Evolutionary conservation across 1,284 basidiomycete genomes (phyloP), one percentile per base, ranked within the genome.

Genomic region (Schizophyllum commune): DNA sequence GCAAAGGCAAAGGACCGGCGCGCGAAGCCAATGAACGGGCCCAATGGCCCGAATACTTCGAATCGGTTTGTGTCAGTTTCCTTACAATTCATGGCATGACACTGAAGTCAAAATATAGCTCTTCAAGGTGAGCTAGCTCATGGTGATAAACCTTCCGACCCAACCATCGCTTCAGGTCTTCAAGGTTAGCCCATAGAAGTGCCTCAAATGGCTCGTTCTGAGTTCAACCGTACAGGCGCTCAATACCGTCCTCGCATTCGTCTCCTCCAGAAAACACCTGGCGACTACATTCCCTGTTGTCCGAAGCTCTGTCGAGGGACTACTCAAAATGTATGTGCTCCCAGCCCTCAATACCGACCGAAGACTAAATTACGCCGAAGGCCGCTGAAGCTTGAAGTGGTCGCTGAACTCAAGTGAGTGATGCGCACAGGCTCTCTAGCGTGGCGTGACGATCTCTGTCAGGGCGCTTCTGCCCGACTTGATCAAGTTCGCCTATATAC

Each of bases 171-270:
- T 52, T 17, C 51, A 52, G 51, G 20, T 52, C 20, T 52, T 17
- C 51, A 52, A 52, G 51, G 51, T 52, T 52, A 5, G 51, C 7
- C 51, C 51, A 3, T 52, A 20, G 20, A 20, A 52, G 15, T 52
- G 51, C 15, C 51, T 52, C 20, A 17, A 52, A 20, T 17, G 15
- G 51, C 17, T 17, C 20, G 7, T 52, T 7, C 51, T 52, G 7
- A 52, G 20, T 52, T 52, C 20, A 20, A 17, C 51, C 57, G 39
- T 54, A n/a, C 63, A 94, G 89, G 92, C 94, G 17, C 76, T 96
- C 62, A 96, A 95, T 67, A 94, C 93, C 4, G 92, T 96, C 1
- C 84, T 95, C 59, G 92, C 91, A 0, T 96, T 96, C 68, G 83
- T 92, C 60, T 90, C 91, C 2, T 88, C 91, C 0, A 81, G 91